Conservation (phyloP, 305 asterid species). For the Fraxinus angustifolia region DNA sequence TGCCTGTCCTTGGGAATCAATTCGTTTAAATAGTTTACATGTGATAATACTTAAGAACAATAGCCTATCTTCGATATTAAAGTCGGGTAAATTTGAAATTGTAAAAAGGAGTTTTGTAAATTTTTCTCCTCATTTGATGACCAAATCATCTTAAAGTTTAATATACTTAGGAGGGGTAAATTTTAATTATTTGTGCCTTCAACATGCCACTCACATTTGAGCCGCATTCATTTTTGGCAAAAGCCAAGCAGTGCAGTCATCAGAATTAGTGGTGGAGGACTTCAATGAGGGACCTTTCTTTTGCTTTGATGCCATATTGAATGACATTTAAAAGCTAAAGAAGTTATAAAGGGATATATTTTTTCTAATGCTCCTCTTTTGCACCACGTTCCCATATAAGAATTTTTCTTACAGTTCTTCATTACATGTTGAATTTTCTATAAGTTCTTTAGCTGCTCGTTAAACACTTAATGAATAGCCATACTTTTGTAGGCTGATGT, state of each 20-base stretch:
- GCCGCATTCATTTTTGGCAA: neutral
- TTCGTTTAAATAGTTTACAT: neutral
- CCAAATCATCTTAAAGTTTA: conserved; percentile 5
- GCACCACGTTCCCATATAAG: neutral
- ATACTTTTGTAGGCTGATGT: conserved; percentile 64
- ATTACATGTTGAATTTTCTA: conserved; percentile 3
- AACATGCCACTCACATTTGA: neutral
- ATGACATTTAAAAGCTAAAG: neutral
- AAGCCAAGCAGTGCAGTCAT: neutral
- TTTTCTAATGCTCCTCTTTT: neutral
- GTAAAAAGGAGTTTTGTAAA: neutral
- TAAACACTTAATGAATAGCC: conserved; percentile 15
- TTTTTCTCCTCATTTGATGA: neutral
- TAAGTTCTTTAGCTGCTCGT: conserved; percentile 6
- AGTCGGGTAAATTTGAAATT: conserved; percentile 10
- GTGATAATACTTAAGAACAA: neutral
- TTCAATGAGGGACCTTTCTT: neutral
- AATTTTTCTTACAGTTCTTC: neutral
- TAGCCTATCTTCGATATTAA: neutral
- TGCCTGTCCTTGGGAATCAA: neutral
- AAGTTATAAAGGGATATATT: neutral
- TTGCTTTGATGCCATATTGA: neutral
- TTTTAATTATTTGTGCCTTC: neutral
- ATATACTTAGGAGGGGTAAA: neutral
- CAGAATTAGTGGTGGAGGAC: neutral